Percentiles rank a stretch among this genome's conserved stretches.
Conservation (phyloP, 1,284 basidiomycete genomes). For the Tilletia caries region DNA sequence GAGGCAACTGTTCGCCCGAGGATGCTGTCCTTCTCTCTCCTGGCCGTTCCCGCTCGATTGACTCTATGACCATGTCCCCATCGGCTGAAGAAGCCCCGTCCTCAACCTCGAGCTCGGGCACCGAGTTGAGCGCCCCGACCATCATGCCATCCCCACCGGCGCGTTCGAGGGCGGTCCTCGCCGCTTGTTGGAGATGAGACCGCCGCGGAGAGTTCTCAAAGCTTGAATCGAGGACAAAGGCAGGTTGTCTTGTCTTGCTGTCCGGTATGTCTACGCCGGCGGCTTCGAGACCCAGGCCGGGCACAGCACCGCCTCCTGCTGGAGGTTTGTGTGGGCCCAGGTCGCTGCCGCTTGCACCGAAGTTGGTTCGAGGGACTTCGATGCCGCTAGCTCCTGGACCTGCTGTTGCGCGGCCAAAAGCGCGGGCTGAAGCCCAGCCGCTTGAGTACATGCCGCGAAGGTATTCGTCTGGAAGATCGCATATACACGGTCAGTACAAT, state of each 20-base stretch:
- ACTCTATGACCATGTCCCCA: not conserved
- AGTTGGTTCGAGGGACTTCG: not conserved
- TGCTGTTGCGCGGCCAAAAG: not conserved
- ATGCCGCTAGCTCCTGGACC: no score
- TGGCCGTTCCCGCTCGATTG: not conserved
- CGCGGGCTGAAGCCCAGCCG: constrained; percentile 25
- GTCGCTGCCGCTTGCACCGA: constrained; percentile 25
- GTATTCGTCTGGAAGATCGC: constrained; percentile 42
- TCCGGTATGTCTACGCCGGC: constrained; percentile 49
- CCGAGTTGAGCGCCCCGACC: constrained; percentile 12
- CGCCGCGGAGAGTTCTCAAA: constrained; percentile 71
- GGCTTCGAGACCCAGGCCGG: constrained; percentile 22
- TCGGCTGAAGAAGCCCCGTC: not conserved
- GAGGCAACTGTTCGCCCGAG: constrained; percentile 2
- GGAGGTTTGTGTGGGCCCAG: constrained; percentile 17
- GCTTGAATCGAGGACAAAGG: constrained; percentile 59
- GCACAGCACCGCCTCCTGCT: constrained; percentile 54
- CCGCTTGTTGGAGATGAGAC: constrained; percentile 72
- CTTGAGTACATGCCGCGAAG: constrained; percentile 53
- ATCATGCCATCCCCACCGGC: constrained; percentile 18
- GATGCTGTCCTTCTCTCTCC: not conserved
- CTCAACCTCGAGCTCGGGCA: not conserved
- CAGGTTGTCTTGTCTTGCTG: constrained; percentile 34
- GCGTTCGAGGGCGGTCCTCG: constrained; percentile 53
- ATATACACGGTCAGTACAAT: constrained; percentile 2